Evolutionary conservation across 495 filamentous ascomycete species (phyloP).

Genomic region (Lepidopterella palustris): DNA sequence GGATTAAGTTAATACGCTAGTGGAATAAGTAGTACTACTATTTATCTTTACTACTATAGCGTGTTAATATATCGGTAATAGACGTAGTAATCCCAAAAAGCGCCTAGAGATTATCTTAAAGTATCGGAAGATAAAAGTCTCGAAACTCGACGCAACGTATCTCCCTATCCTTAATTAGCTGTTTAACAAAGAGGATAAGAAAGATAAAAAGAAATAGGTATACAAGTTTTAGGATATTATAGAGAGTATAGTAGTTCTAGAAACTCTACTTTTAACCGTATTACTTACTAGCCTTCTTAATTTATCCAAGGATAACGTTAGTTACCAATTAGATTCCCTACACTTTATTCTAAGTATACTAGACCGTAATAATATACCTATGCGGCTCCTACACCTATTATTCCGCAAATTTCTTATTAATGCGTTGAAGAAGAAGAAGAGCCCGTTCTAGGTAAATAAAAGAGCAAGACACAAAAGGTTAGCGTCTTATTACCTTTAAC

Average conservation of each 20-base stretch:
- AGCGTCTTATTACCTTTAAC: conserved; percentile 33
- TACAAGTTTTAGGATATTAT: conserved; percentile 30
- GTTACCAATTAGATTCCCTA: conserved; percentile 27
- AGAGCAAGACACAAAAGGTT: conserved; percentile 34
- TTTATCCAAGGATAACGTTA: conserved; percentile 14
- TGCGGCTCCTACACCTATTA: conserved; percentile 44
- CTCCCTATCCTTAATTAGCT: conserved; percentile 26
- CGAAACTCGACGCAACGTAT: conserved; percentile 6
- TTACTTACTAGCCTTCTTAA: conserved; percentile 29
- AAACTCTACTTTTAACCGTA: conserved; percentile 31
- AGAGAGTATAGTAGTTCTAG: conserved; percentile 32
- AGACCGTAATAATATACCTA: conserved; percentile 25
- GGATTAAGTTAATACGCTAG: conserved; percentile 29
- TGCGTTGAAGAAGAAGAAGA: conserved; percentile 27
- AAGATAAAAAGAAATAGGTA: conserved; percentile 15
- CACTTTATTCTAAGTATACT: conserved; percentile 39
- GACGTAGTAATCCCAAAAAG: conserved; percentile 8
- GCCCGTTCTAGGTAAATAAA: conserved; percentile 40
- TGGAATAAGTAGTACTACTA: conserved; percentile 33
- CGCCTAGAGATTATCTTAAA: conserved; percentile 14
- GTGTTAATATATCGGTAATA: conserved; percentile 14
- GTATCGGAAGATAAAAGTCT: background rate
- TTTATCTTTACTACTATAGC: conserved; percentile 27
- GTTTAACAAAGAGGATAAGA: conserved; percentile 17
- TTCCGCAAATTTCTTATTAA: conserved; percentile 49